phyloP scores from a whole-genome alignment of 345 rosid species.

The Ricinus communis region DNA sequence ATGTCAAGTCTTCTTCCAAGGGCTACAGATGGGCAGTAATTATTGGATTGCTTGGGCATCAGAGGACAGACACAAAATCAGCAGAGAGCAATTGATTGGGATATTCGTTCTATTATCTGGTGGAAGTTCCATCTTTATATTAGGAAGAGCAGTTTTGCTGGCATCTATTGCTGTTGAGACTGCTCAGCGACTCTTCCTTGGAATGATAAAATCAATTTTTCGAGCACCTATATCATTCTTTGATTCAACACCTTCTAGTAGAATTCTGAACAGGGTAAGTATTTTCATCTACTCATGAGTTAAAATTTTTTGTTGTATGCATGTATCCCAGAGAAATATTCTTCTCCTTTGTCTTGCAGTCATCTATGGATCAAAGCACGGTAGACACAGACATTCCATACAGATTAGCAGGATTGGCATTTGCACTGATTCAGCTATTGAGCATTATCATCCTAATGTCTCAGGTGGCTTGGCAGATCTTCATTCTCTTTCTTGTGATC shows the following conservation, averaged over 20 bases:
- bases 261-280: conserved; percentile 62
- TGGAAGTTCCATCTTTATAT: conserved; percentile 63
- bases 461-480: conserved; percentile 62
- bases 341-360: conserved; percentile 34
- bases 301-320: background rate
- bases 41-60: conserved; percentile 81
- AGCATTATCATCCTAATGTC: conserved; percentile 66
- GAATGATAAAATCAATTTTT: conserved; percentile 59
- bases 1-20: conserved; percentile 60
- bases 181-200: conserved; percentile 53
- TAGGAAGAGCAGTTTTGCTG: conserved; percentile 63
- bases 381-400: conserved; percentile 76
- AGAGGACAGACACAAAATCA: conserved; percentile 35
- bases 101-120: conserved; percentile 52
- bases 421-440: conserved; percentile 70
- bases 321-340: background rate
- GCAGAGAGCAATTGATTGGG: conserved; percentile 42
- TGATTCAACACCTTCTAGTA: conserved; percentile 68
- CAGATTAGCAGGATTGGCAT: conserved; percentile 70
- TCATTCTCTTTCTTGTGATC: conserved; percentile 53
- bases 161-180: conserved; percentile 60
- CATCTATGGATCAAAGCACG: conserved; percentile 72
- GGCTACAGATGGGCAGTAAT: conserved; percentile 64
- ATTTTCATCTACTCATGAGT: background rate
- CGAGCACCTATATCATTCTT: conserved; percentile 67